phyloP scores from a whole-genome alignment of 805 yeast genomes.

The Cyberlindnera bimundalis region DNA sequence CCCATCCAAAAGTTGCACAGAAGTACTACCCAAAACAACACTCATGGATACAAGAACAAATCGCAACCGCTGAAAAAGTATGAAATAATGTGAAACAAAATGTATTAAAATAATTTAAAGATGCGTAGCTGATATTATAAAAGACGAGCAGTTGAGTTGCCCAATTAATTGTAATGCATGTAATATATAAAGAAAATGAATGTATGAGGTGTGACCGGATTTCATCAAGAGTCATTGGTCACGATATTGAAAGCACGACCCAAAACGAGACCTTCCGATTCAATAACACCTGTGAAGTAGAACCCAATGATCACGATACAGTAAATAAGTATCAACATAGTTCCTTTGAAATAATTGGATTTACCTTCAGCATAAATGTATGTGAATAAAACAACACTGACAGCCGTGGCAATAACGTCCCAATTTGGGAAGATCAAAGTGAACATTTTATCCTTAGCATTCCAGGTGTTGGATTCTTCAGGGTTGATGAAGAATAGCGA shows the following conservation, averaged over 20 bases:
- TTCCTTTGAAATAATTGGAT: slow-evolving; percentile 93
- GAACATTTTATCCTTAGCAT: slow-evolving; percentile 49
- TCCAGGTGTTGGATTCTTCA: slow-evolving; percentile 26
- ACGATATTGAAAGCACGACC: slow-evolving; percentile 9
- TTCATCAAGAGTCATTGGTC: neutral
- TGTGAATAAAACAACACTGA: slow-evolving; percentile 85
- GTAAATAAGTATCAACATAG: slow-evolving; percentile 77
- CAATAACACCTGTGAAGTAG: slow-evolving; percentile 45
- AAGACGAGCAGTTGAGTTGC: no score
- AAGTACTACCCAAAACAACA: slow-evolving; percentile 43
- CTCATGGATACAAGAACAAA: slow-evolving; percentile 30
- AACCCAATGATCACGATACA: slow-evolving; percentile 76
- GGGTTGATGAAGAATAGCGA: slow-evolving; percentile 51
- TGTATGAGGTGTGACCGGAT: no score
- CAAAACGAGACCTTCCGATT: slow-evolving; percentile 2
- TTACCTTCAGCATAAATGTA: slow-evolving; percentile 96
- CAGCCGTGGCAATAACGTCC: slow-evolving; percentile 85
- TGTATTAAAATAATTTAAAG: no score
- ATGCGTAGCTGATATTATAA: neutral
- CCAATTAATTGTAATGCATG: no score
- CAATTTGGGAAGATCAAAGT: slow-evolving; percentile 90
- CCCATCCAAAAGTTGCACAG: slow-evolving; percentile 47
- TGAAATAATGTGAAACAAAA: no score
- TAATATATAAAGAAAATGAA: no score
- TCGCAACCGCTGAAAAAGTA: slow-evolving; percentile 9